Conservation (phyloP, 75 land plant species). For the Pseudotsuga menziesii region DNA sequence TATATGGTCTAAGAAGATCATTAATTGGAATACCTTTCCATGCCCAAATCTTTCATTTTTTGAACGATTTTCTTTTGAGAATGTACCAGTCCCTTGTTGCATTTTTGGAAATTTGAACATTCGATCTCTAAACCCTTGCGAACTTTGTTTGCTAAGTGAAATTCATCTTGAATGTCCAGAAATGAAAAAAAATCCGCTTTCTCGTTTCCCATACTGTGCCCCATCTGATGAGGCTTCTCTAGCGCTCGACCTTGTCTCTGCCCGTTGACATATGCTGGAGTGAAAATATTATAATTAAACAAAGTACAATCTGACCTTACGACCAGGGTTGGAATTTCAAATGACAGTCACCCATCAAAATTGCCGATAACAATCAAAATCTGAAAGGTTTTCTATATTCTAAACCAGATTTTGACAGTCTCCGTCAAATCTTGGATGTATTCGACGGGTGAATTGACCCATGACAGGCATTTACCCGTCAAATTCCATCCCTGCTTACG, state of each 20-base stretch:
- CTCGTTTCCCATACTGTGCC: no score
- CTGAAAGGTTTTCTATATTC: no score
- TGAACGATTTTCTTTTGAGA: constrained; percentile 15
- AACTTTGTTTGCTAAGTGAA: constrained; percentile 28
- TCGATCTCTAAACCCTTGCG: background rate
- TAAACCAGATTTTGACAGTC: no score
- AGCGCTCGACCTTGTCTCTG: background rate
- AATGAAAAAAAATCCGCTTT: constrained; percentile 14
- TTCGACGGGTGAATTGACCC: no score
- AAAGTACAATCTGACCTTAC: background rate
- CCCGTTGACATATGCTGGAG: background rate
- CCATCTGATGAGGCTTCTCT: no score
- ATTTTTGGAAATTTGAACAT: background rate
- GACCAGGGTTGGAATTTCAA: no score
- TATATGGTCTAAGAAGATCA: background rate
- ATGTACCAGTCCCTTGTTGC: background rate
- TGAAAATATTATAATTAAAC: background rate
- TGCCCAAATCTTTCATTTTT: constrained; percentile 68
- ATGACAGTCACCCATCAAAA: no score
- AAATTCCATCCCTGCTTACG: no score
- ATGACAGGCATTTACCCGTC: no score
- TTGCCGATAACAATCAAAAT: no score
- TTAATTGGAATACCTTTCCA: constrained; percentile 44
- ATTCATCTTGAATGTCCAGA: constrained; percentile 45
- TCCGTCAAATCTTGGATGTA: no score